These are phyloP conservation scores for Barnettozyma vustinii DNA, from an alignment of 805 yeast genomes.

Conservation along the genomic window DNA sequence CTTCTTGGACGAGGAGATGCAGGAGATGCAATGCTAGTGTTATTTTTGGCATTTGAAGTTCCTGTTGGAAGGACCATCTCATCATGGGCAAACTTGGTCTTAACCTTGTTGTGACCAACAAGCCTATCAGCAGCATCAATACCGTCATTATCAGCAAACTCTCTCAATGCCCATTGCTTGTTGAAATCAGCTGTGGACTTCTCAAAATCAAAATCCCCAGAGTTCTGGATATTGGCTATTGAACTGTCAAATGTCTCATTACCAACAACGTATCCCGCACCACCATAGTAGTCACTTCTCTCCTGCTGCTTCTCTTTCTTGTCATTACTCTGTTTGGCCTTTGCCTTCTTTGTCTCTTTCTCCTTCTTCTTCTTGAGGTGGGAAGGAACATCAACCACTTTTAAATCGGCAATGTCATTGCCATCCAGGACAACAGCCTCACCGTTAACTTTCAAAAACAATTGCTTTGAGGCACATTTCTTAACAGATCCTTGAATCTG, in stretches of 20 bases:
- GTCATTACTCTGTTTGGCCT: constrained; percentile 5
- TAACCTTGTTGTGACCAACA: constrained; percentile 63
- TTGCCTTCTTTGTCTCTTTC: constrained; percentile 12
- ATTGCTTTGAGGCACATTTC: constrained; percentile 35
- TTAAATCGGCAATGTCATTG: constrained; percentile 44
- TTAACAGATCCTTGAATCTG: constrained; percentile 36
- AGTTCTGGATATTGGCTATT: constrained; percentile 39
- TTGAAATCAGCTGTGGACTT: constrained; percentile 79
- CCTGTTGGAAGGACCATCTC: constrained; percentile 53
- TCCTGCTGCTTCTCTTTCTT: constrained; percentile 6
- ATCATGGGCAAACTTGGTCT: constrained; percentile 54
- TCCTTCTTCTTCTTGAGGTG: constrained; percentile 21
- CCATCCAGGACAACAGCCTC: constrained; percentile 27
- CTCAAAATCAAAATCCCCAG: constrained; percentile 79
- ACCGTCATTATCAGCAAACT: constrained; percentile 60
- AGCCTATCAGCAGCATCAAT: constrained; percentile 56
- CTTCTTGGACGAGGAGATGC: constrained; percentile 8
- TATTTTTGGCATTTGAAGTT: background rate
- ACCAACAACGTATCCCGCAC: constrained; percentile 10
- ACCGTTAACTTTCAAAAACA: constrained; percentile 35
- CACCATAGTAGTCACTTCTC: constrained; percentile 9
- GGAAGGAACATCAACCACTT: constrained; percentile 49
- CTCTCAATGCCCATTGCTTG: constrained; percentile 72
- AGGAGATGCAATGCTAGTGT: constrained; percentile 1
- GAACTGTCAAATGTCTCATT: constrained; percentile 46